A percentile compares a stretch with the other conserved stretches of the same genome.
These are phyloP conservation scores for Penicillium lagena DNA, from an alignment of 495 filamentous ascomycete species.

Conservation along the genomic window DNA sequence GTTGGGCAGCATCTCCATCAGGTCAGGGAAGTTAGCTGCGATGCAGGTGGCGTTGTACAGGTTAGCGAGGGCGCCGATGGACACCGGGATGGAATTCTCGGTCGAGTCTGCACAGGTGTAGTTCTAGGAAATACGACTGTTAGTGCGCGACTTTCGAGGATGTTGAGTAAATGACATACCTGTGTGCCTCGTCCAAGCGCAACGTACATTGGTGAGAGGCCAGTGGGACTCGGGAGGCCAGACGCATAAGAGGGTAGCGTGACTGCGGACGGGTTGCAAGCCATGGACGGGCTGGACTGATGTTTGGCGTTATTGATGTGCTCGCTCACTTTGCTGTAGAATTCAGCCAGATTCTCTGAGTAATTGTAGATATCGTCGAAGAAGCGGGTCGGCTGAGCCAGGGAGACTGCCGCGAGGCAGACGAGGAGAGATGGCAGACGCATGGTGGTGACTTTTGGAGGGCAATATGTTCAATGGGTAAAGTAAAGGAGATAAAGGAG, in stretches of 20 bases:
- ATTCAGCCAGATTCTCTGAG: constrained; percentile 29
- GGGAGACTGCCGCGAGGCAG: constrained; percentile 24
- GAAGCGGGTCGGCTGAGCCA: constrained; percentile 29
- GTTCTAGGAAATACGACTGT: constrained; percentile 47
- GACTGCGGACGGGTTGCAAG: constrained; percentile 35
- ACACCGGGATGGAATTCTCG: constrained; percentile 49
- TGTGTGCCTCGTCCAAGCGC: constrained; percentile 78
- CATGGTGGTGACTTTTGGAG: constrained; percentile 19
- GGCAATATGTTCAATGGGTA: not conserved
- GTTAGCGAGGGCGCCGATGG: constrained; percentile 70
- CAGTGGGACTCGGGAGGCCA: constrained; percentile 51
- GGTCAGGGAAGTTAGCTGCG: constrained; percentile 56
- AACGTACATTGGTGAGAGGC: constrained; percentile 62
- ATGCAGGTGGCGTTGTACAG: constrained; percentile 87
- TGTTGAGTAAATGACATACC: constrained; percentile 20
- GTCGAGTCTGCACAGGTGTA: constrained; percentile 71
- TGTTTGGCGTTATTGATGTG: constrained; percentile 22
- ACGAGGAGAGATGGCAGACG: constrained; percentile 19
- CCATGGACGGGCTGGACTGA: constrained; percentile 7
- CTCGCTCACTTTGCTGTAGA: constrained; percentile 33
- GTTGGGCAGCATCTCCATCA: constrained; percentile 47
- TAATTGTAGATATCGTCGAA: constrained; percentile 31
- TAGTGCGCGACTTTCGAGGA: not conserved
- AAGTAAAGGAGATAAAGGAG: not conserved
- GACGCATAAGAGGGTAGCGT: constrained; percentile 32